These are phyloP conservation scores for Bryoglossum gracile DNA, from an alignment of 495 filamentous ascomycete genomes.

Conservation along the genomic window DNA sequence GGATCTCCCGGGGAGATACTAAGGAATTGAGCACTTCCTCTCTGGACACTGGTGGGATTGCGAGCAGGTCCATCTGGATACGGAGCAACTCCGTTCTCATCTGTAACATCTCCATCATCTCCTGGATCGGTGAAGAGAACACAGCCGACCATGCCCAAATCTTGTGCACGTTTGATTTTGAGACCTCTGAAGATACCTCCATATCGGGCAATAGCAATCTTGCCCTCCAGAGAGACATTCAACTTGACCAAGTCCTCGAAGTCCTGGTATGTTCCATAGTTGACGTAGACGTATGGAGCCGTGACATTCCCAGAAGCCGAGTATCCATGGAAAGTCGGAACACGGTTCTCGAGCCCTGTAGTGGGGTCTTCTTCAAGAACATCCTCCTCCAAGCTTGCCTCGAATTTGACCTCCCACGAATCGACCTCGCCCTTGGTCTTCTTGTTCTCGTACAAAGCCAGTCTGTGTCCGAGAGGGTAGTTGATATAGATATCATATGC, in stretches of 20 bases:
- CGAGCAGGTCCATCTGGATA: conserved; percentile 88
- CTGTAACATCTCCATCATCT: conserved; percentile 75
- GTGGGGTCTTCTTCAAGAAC: conserved; percentile 79
- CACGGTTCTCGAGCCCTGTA: conserved; percentile 58
- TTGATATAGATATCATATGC: conserved; percentile 89
- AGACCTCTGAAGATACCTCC: conserved; percentile 81
- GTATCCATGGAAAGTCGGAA: conserved; percentile 95
- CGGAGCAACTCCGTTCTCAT: conserved; percentile 67
- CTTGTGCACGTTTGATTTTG: conserved; percentile 88
- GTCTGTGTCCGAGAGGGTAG: conserved; percentile 71
- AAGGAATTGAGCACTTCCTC: conserved; percentile 84
- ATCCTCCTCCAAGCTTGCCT: conserved; percentile 80
- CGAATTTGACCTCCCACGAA: conserved; percentile 59
- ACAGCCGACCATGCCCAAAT: conserved; percentile 83
- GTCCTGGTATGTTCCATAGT: conserved; percentile 80
- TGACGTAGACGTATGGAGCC: conserved; percentile 69
- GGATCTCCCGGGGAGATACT: conserved; percentile 57
- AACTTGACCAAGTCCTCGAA: conserved; percentile 76
- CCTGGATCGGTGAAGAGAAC: conserved; percentile 86
- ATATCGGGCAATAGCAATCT: conserved; percentile 84
- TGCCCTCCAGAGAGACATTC: conserved; percentile 69
- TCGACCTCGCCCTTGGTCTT: conserved; percentile 14
- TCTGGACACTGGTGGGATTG: conserved; percentile 81
- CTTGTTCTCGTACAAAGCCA: conserved; percentile 62
- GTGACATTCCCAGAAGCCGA: conserved; percentile 88